Conservation (phyloP, 441 rosid species). For the Geranium incanum region DNA sequence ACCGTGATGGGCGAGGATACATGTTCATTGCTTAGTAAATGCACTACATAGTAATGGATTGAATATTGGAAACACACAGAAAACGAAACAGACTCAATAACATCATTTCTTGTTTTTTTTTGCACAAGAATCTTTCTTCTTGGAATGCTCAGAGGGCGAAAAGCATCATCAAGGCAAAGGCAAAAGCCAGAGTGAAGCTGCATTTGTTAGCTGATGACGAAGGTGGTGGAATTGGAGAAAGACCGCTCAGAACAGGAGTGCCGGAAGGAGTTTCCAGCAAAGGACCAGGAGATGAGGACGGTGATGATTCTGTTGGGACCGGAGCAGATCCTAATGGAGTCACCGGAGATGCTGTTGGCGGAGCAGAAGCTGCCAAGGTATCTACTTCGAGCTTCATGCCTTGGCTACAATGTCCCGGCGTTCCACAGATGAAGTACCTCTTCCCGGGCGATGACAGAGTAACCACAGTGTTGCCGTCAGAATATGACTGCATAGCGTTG, state of each 20-base stretch:
- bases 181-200: conserved; percentile 19
- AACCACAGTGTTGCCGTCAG: conserved; percentile 45
- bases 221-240: conserved; percentile 10
- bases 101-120: too few species aligned
- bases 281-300: too few species aligned
- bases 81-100: background rate
- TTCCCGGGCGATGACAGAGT: conserved; percentile 57
- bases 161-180: conserved; percentile 24
- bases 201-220: conserved; percentile 30
- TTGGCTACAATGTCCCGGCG: conserved; percentile 48
- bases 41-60: too few species aligned
- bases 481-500: conserved; percentile 36
- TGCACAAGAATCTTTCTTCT: too few species aligned
- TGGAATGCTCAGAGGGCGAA: conserved; percentile 17
- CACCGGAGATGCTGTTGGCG: background rate
- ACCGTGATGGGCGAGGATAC: too few species aligned
- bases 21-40: too few species aligned
- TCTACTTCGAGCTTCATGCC: conserved; percentile 71
- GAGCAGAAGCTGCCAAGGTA: conserved; percentile 33
- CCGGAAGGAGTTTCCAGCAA: too few species aligned
- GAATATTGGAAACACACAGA: background rate
- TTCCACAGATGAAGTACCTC: conserved; percentile 70
- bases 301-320: conserved; percentile 11
- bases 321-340: conserved; percentile 9
- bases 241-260: too few species aligned